Conservation (phyloP, 441 rosid species). For the Erodium moschatum region DNA sequence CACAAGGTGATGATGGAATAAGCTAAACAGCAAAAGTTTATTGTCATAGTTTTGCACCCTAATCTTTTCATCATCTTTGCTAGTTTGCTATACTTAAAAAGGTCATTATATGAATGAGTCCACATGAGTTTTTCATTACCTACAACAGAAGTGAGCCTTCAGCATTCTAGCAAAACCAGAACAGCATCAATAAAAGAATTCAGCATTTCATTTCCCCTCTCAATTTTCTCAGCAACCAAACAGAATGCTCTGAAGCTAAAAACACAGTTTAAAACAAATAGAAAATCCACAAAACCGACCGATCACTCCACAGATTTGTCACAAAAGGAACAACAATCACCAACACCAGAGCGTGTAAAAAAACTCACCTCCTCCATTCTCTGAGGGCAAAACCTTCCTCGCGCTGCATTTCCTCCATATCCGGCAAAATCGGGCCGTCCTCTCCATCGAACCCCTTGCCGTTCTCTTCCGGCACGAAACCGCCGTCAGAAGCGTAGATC, state of each 20-base stretch:
- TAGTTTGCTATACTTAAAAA: not conserved
- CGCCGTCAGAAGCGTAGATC: slow-evolving; percentile 20
- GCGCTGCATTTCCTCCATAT: slow-evolving; percentile 43
- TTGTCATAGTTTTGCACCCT: not conserved
- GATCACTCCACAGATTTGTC: not conserved
- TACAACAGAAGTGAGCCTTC: not conserved
- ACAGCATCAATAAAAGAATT: not conserved
- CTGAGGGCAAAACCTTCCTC: slow-evolving; percentile 58
- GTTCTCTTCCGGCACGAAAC: slow-evolving; percentile 17
- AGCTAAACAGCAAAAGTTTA: not conserved
- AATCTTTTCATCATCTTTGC: not conserved
- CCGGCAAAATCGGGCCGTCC: slow-evolving; percentile 52
- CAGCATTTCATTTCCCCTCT: not conserved
- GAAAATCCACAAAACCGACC: not conserved
- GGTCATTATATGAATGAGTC: not conserved
- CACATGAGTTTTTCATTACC: not conserved
- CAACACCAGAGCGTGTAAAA: not conserved
- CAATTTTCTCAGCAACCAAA: not conserved
- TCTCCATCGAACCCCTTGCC: slow-evolving; percentile 29
- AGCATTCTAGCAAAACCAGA: not conserved
- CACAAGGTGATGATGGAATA: not conserved
- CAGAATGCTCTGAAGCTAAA: not conserved
- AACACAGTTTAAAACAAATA: not conserved
- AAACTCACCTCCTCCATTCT: slow-evolving; percentile 68
- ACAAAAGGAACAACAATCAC: too few species aligned